phyloP scores from a whole-genome alignment of 2,329 filamentous ascomycete genomes.

The Cadophora sp. region DNA sequence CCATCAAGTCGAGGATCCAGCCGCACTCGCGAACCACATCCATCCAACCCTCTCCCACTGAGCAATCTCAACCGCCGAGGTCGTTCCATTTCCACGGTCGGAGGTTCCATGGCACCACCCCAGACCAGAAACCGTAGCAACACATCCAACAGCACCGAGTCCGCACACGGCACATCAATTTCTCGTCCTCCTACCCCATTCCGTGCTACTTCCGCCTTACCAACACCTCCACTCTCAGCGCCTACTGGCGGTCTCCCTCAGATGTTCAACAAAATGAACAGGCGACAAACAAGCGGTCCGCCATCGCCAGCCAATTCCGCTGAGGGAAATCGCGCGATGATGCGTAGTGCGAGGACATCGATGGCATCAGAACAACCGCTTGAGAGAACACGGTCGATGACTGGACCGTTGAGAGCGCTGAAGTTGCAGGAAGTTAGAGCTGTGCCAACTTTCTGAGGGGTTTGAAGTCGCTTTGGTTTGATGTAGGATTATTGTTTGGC shows the following conservation, averaged over 20 bases:
- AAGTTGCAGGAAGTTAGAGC: constrained; percentile 30
- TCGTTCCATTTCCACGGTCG: not conserved
- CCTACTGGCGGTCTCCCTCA: constrained; percentile 21
- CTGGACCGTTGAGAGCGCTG: constrained; percentile 25
- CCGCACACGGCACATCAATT: constrained; percentile 10
- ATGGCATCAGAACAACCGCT: not conserved
- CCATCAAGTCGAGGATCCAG: constrained; percentile 11
- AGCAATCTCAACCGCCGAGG: constrained; percentile 10
- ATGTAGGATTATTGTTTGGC: no score
- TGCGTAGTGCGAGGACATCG: not conserved
- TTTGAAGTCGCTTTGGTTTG: no score
- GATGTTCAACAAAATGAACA: constrained; percentile 33
- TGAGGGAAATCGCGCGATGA: constrained; percentile 12
- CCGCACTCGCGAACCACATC: not conserved
- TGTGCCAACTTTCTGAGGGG: constrained; percentile 28
- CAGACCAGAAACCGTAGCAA: not conserved
- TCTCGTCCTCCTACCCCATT: constrained; percentile 6
- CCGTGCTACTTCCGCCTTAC: not conserved
- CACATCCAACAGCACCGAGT: constrained; percentile 11
- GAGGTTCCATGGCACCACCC: not conserved
- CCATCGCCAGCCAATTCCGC: constrained; percentile 11
- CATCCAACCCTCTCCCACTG: not conserved
- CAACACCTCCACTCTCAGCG: constrained; percentile 15
- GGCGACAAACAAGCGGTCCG: constrained; percentile 20
- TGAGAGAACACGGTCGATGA: constrained; percentile 16